Conservation (phyloP, 768 basidiomycete species). For the Coprinopsis marcescibilis region DNA sequence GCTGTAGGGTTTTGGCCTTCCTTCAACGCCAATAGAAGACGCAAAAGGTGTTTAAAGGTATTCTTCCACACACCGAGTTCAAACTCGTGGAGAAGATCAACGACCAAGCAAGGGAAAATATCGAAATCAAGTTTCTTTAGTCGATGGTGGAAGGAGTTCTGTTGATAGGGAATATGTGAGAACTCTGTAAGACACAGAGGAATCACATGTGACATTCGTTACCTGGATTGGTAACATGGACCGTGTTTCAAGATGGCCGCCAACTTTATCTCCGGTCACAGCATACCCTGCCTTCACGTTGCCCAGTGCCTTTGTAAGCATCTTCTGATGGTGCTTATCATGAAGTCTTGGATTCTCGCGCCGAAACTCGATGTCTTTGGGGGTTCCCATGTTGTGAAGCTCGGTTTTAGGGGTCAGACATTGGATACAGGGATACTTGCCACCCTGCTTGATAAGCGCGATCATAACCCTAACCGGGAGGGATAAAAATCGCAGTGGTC, state of each 20-base stretch:
- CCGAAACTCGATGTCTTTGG: slow-evolving; percentile 15
- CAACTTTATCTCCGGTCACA: slow-evolving; percentile 3
- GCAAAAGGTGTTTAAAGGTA: slow-evolving; percentile 27
- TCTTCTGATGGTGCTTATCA: neutral
- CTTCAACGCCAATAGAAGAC: slow-evolving; percentile 21
- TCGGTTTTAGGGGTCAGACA: slow-evolving; percentile 26
- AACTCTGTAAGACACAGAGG: too few species aligned
- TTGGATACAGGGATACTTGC: slow-evolving; percentile 30
- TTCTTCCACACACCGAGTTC: slow-evolving; percentile 34
- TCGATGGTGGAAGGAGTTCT: slow-evolving; percentile 28
- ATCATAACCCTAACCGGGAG: slow-evolving; percentile 24
- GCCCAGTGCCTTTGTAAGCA: slow-evolving; percentile 5
- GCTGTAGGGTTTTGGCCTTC: slow-evolving; percentile 14
- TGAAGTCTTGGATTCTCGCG: slow-evolving; percentile 7
- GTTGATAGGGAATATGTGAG: neutral
- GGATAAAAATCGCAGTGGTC: too few species aligned
- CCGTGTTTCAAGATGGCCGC: neutral
- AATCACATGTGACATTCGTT: neutral
- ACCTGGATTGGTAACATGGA: slow-evolving; percentile 13
- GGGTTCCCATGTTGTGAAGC: slow-evolving; percentile 22
- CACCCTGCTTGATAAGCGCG: slow-evolving; percentile 26
- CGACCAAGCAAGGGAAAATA: slow-evolving; percentile 21
- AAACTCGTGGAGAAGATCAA: slow-evolving; percentile 33
- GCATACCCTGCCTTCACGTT: slow-evolving; percentile 9
- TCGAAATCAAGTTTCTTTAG: slow-evolving; percentile 17